Conservation (phyloP, 768 basidiomycete genomes). For the Collybiopsis confluens region DNA sequence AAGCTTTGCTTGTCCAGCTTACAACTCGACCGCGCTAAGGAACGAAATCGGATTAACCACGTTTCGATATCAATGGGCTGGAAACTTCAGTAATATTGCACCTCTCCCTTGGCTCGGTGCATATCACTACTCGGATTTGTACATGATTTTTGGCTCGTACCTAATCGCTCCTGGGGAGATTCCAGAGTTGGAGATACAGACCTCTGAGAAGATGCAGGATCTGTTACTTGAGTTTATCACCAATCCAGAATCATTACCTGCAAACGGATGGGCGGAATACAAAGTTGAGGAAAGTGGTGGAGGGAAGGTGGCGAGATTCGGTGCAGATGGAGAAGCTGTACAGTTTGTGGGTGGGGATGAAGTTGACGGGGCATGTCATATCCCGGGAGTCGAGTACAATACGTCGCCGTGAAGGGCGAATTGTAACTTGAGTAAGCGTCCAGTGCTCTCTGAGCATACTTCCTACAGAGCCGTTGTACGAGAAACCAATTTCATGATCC, state of each 20-base stretch:
- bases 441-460: too few species aligned
- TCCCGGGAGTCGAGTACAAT: neutral
- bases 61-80: constrained; percentile 12
- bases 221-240: constrained; percentile 15
- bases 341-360: constrained; percentile 8
- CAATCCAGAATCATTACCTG: constrained; percentile 10
- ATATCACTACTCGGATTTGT: constrained; percentile 16
- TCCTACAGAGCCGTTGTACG: too few species aligned
- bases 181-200: constrained; percentile 10
- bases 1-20: constrained; percentile 5
- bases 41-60: constrained; percentile 4
- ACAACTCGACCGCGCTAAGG: constrained; percentile 6
- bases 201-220: constrained; percentile 15
- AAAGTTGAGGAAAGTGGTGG: constrained; percentile 7
- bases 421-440: too few species aligned
- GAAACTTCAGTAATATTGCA: constrained; percentile 10
- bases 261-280: constrained; percentile 11
- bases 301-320: constrained; percentile 10
- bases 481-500: too few species aligned
- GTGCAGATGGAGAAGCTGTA: constrained; percentile 8
- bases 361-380: constrained; percentile 10
- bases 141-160: constrained; percentile 18
- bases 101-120: constrained; percentile 11
- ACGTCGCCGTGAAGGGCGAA: neutral
- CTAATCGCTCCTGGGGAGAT: constrained; percentile 7